Evolutionary conservation across 108 stramenopile species (phyloP).

Genomic region (Cyclotella sp.): DNA sequence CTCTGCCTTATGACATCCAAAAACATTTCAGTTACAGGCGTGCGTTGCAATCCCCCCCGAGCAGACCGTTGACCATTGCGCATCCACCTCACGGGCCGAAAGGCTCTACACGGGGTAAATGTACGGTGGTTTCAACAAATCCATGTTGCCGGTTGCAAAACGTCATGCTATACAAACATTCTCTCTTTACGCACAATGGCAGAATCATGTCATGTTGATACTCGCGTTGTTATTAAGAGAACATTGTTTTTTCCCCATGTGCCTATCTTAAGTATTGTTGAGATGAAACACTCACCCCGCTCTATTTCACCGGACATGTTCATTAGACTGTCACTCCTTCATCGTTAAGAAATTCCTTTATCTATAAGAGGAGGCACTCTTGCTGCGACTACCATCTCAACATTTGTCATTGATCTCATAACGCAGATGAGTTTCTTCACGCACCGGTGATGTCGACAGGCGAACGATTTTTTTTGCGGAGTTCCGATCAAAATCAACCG

Average conservation of each 20-base stretch:
- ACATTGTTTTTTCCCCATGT: background rate
- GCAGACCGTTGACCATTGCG: background rate
- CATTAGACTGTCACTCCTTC: too few species aligned
- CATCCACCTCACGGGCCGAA: conserved; percentile 15
- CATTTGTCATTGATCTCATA: too few species aligned
- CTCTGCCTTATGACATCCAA: background rate
- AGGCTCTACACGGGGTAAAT: conserved; percentile 12
- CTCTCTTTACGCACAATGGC: conserved; percentile 16
- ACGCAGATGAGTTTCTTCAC: too few species aligned
- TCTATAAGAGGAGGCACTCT: too few species aligned
- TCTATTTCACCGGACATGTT: too few species aligned
- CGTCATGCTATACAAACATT: conserved; percentile 16
- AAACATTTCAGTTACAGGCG: background rate
- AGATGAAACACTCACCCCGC: too few species aligned
- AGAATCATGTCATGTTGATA: background rate
- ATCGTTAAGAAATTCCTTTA: too few species aligned
- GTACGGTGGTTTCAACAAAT: background rate
- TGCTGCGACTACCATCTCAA: too few species aligned
- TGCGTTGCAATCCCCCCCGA: conserved; percentile 37
- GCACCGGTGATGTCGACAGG: too few species aligned
- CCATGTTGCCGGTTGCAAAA: conserved; percentile 24
- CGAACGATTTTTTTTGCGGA: too few species aligned
- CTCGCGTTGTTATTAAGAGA: conserved; percentile 4
- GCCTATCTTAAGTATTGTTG: too few species aligned
- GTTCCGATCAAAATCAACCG: too few species aligned